phyloP scores from a whole-genome alignment of 768 basidiomycete genomes.

The Russula earlei region DNA sequence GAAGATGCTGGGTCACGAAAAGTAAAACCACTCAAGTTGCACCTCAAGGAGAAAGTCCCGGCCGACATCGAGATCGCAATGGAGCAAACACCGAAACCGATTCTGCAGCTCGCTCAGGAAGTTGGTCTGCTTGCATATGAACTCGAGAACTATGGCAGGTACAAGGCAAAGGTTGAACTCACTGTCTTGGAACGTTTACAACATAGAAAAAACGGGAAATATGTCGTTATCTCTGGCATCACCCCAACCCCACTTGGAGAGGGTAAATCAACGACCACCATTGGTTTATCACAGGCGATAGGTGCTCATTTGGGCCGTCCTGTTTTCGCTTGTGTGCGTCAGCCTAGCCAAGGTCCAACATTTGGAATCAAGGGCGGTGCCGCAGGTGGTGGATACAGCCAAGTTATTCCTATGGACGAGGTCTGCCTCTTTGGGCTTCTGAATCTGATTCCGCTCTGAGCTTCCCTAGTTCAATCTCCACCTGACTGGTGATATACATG shows the following conservation, averaged over 20 bases:
- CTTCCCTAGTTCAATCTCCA: conserved; percentile 79
- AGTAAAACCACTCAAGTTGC: conserved; percentile 70
- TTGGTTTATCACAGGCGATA: conserved; percentile 92
- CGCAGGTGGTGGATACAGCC: conserved; percentile 96
- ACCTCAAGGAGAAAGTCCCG: conserved; percentile 79
- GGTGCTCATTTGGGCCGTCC: conserved; percentile 90
- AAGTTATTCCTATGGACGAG: conserved; percentile 99
- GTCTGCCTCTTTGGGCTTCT: conserved; percentile 29
- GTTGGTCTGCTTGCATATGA: conserved; percentile 82
- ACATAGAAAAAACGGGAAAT: conserved; percentile 88
- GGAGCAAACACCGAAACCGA: conserved; percentile 87
- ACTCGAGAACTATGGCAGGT: conserved; percentile 88
- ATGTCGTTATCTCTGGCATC: conserved; percentile 92
- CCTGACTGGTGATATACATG: conserved; percentile 95
- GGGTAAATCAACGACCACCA: conserved; percentile 97
- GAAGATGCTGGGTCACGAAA: conserved; percentile 55
- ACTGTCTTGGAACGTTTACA: conserved; percentile 74
- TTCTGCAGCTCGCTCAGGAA: conserved; percentile 76
- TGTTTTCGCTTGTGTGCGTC: conserved; percentile 92
- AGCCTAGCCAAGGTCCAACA: conserved; percentile 97
- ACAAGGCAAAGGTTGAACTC: conserved; percentile 96
- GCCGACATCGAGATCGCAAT: conserved; percentile 95
- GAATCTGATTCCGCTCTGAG: background rate
- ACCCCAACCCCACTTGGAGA: conserved; percentile 96
- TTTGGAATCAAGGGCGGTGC: conserved; percentile 99